A percentile compares a stretch with the other conserved stretches of the same genome.
Conservation (phyloP, 345 rosid species). For the Brassica cretica region DNA sequence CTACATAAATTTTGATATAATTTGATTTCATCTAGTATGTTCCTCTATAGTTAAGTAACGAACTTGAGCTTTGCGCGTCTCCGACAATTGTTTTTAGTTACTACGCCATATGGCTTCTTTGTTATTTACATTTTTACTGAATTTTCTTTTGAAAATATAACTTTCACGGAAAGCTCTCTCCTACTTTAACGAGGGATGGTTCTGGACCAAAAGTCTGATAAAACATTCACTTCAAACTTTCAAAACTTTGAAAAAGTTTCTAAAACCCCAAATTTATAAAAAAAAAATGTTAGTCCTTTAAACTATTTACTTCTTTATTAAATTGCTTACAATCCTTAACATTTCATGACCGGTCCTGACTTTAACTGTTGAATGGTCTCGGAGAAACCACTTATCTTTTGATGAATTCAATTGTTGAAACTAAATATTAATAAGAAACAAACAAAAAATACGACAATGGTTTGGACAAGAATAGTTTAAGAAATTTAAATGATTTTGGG, state of each 20-base stretch:
- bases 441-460: not conserved
- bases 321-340: too few relatives aligned
- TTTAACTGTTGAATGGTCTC: not conserved
- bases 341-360: not conserved
- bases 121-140: not conserved
- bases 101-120: not conserved
- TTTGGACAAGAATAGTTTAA: not conserved
- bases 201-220: too few relatives aligned
- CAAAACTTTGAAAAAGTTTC: too few relatives aligned
- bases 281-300: too few relatives aligned
- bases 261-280: too few relatives aligned
- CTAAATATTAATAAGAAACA: not conserved
- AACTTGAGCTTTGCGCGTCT: constrained; percentile 26
- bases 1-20: not conserved
- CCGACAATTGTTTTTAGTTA: constrained; percentile 1
- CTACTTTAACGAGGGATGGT: too few relatives aligned
- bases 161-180: not conserved
- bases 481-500: not conserved
- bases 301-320: too few relatives aligned
- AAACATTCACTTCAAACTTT: too few relatives aligned
- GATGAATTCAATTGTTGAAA: not conserved
- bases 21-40: constrained; percentile 5
- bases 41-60: constrained; percentile 20
- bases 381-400: not conserved
- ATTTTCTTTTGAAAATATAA: too few relatives aligned